phyloP scores from a whole-genome alignment of 2,329 filamentous ascomycete genomes.

The Triangularia setosa region DNA sequence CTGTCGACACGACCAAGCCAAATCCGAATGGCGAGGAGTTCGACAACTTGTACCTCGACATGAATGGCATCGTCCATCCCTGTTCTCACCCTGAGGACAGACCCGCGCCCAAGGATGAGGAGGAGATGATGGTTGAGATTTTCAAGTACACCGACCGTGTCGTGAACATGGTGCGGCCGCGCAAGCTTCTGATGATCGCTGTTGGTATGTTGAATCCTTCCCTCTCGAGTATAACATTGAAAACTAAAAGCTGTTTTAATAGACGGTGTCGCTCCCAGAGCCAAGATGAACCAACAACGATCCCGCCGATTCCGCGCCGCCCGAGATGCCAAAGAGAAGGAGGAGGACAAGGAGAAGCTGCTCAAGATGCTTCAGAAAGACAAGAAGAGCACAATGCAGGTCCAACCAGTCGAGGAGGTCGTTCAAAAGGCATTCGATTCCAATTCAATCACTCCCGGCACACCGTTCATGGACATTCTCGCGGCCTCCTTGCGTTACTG shows the following conservation, averaged over 20 bases:
- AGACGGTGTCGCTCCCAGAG: conserved; percentile 95
- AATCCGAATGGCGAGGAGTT: conserved; percentile 98
- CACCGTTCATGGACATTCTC: conserved; percentile 97
- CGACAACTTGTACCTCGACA: conserved; percentile 96
- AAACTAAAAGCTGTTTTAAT: conserved; percentile 26
- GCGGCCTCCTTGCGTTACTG: conserved; percentile 89
- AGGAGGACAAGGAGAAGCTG: conserved; percentile 84
- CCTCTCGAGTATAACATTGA: not conserved
- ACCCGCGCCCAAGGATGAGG: conserved; percentile 86
- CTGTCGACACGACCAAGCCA: conserved; percentile 75
- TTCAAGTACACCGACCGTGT: conserved; percentile 99
- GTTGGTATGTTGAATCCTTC: conserved; percentile 61
- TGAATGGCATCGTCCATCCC: conserved; percentile 99
- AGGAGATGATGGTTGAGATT: conserved; percentile 99
- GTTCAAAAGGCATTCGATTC: conserved; percentile 91
- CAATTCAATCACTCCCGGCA: conserved; percentile 86
- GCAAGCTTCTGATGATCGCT: conserved; percentile 95
- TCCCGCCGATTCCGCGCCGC: conserved; percentile 92
- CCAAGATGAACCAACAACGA: conserved; percentile 99
- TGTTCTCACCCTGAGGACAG: conserved; percentile 96
- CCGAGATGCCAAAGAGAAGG: conserved; percentile 91
- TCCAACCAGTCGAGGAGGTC: conserved; percentile 57
- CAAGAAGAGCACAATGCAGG: conserved; percentile 60
- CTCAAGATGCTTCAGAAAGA: conserved; percentile 79
- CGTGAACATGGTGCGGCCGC: conserved; percentile 95